Evolutionary conservation across 2,329 filamentous ascomycete species (phyloP).

Genomic region (Fusarium nurragi): DNA sequence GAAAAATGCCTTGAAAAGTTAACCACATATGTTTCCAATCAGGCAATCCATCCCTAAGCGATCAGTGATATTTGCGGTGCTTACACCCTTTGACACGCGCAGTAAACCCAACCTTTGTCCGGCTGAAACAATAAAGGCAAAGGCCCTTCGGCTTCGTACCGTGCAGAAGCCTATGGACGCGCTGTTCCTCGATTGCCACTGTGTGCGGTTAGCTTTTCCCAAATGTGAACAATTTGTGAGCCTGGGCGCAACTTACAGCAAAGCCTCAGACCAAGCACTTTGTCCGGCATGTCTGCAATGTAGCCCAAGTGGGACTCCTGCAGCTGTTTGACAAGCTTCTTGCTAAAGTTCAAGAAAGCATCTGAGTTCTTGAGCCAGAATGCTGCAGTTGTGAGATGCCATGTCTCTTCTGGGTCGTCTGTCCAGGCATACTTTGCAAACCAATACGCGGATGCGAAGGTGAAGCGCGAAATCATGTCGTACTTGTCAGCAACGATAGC

Average conservation of each 20-base stretch:
- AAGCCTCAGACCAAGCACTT: constrained; percentile 14
- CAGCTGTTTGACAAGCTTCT: constrained; percentile 15
- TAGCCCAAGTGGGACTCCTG: constrained; percentile 9
- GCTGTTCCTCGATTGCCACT: constrained; percentile 27
- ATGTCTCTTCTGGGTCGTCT: constrained; percentile 22
- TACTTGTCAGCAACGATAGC: constrained; percentile 22
- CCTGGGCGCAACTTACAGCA: constrained; percentile 2
- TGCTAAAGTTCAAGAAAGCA: constrained; percentile 19
- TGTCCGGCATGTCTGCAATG: constrained; percentile 1
- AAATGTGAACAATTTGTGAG: rapidly evolving
- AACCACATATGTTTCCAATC: background rate
- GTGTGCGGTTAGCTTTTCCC: background rate
- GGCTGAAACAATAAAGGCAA: constrained; percentile 19
- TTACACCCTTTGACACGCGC: constrained; percentile 7
- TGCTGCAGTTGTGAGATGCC: constrained; percentile 18
- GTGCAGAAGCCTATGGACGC: constrained; percentile 4
- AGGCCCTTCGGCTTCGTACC: constrained; percentile 7
- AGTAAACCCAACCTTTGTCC: constrained; percentile 11
- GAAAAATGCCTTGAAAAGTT: background rate
- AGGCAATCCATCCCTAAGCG: background rate
- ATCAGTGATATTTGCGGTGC: constrained; percentile 21
- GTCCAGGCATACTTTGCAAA: constrained; percentile 15
- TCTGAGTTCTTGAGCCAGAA: constrained; percentile 11
- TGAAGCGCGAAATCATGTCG: constrained; percentile 18
- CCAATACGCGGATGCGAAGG: constrained; percentile 20